phyloP scores from a whole-genome alignment of 2,329 filamentous ascomycete species.

The Lachnellula suecica region DNA sequence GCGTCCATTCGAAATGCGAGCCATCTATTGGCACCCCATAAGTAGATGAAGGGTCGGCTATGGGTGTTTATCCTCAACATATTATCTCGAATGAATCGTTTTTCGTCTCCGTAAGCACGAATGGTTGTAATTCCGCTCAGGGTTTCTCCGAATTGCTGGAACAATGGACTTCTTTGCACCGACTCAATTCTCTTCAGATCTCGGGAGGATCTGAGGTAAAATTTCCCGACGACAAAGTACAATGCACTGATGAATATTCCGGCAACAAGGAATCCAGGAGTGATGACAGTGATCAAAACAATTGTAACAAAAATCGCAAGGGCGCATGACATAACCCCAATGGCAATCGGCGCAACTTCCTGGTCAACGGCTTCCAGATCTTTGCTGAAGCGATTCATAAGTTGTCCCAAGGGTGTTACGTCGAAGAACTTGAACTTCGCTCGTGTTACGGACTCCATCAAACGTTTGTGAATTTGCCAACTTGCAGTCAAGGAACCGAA shows the following conservation, averaged over 20 bases:
- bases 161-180: slow-evolving; percentile 88
- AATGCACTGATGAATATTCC: slow-evolving; percentile 80
- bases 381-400: slow-evolving; percentile 99
- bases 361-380: slow-evolving; percentile 94
- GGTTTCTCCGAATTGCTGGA: slow-evolving; percentile 97
- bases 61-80: slow-evolving; percentile 85
- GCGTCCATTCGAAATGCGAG: slow-evolving; percentile 89
- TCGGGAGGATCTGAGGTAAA: slow-evolving; percentile 90
- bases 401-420: slow-evolving; percentile 87
- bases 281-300: slow-evolving; percentile 82
- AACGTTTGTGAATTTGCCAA: slow-evolving; percentile 73
- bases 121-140: slow-evolving; percentile 94
- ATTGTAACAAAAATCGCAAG: slow-evolving; percentile 79
- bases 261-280: slow-evolving; percentile 85
- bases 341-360: slow-evolving; percentile 89
- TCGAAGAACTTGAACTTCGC: slow-evolving; percentile 99
- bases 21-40: slow-evolving; percentile 98
- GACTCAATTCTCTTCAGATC: slow-evolving; percentile 95
- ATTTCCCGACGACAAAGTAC: slow-evolving; percentile 79
- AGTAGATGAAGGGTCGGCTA: slow-evolving; percentile 88
- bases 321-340: slow-evolving; percentile 67
- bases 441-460: slow-evolving; percentile 78
- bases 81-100: slow-evolving; percentile 91
- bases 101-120: slow-evolving; percentile 90
- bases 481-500: slow-evolving; percentile 89